Base-by-base conservation (phyloP, 345 rosid genomes). In the Arabis alpina region DNA sequence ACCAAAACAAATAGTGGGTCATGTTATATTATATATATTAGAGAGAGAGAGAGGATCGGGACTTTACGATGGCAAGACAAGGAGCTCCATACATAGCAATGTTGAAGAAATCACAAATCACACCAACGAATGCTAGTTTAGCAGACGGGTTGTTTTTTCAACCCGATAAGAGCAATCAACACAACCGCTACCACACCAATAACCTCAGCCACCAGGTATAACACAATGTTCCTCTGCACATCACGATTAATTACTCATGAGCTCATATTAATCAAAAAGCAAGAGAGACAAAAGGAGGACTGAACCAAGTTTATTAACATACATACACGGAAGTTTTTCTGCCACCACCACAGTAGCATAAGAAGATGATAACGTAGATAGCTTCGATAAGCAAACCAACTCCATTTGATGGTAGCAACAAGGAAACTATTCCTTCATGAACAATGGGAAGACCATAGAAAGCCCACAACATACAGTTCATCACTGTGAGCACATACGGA, bases 381-480 rank as follows among this genome's bases (percentile, higher is more conserved):
- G 59, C 13, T 65, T 82, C 86, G 36, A 83, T 27, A 0, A 8
- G 53, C 1, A 84, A 59, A 2, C 90, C 88, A 37, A 57, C 25
- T 2, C 62, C 47, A 50, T n/a, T 83, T 86, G 23, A 82, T 83
- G 45, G 83, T 82, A 58, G 76, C 15, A 0, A 86, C 86, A 0
- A 83, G 85, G 19, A 66, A 3, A 63, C 85, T 82, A 36, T n/a
- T 80, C 82, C 0, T 78, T 82, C n/a, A 11, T 81, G 81, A 62
- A 86, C 88, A 13, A 86, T 19, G 19, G 90, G 90, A 5, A 83
- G 70, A 10, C 88, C 90, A 12, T 86, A 86, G 60, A 82, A 72
- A 0, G 79, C 72, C 88, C 88, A 86, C 1, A 82, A 10, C 83
- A 54, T 55, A 60, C 90, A 86, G 3, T 86, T 86, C 81, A 82